phyloP scores from a whole-genome alignment of 2,329 filamentous ascomycete genomes.

The Ceratocystiopsis minuta region DNA sequence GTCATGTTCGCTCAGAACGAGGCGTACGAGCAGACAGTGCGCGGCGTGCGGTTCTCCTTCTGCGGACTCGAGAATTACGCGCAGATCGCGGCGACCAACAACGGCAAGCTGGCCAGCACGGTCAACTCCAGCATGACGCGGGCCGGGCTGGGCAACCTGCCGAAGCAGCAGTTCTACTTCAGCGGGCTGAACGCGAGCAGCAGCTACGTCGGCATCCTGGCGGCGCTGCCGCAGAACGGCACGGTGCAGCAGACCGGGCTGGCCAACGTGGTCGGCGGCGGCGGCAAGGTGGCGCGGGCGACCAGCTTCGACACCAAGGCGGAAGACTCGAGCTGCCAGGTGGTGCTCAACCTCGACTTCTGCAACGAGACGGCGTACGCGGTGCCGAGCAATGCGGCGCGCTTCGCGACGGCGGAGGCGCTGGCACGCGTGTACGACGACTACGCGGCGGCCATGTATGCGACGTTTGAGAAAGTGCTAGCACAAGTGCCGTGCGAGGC shows the following conservation, averaged over 20 bases:
- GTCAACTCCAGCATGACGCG: conserved; percentile 49
- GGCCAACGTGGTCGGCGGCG: conserved; percentile 38
- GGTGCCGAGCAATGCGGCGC: conserved; percentile 60
- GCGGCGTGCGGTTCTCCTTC: conserved; percentile 60
- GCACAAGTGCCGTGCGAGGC: conserved; percentile 77
- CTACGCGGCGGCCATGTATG: conserved; percentile 50
- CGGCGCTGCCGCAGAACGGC: conserved; percentile 46
- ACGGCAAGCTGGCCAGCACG: conserved; percentile 25
- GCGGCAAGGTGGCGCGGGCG: conserved; percentile 54
- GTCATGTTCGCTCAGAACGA: conserved; percentile 56
- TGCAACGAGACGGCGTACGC: conserved; percentile 81
- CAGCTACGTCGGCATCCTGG: conserved; percentile 55
- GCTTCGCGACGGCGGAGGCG: conserved; percentile 37
- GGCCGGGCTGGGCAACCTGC: conserved; percentile 44
- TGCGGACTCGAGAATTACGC: conserved; percentile 59
- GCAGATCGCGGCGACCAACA: conserved; percentile 39
- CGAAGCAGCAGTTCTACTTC: conserved; percentile 80
- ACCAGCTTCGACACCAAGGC: conserved; percentile 61
- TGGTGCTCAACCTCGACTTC: conserved; percentile 75
- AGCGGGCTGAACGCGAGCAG: conserved; percentile 54
- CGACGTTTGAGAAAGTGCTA: conserved; percentile 64
- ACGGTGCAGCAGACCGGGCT: conserved; percentile 24
- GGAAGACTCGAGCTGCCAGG: conserved; percentile 50
- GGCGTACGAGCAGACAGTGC: conserved; percentile 35
- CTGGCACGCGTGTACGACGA: conserved; percentile 64